Conservation (phyloP, 2,329 filamentous ascomycete genomes). For the Colletotrichum tofieldiae region DNA sequence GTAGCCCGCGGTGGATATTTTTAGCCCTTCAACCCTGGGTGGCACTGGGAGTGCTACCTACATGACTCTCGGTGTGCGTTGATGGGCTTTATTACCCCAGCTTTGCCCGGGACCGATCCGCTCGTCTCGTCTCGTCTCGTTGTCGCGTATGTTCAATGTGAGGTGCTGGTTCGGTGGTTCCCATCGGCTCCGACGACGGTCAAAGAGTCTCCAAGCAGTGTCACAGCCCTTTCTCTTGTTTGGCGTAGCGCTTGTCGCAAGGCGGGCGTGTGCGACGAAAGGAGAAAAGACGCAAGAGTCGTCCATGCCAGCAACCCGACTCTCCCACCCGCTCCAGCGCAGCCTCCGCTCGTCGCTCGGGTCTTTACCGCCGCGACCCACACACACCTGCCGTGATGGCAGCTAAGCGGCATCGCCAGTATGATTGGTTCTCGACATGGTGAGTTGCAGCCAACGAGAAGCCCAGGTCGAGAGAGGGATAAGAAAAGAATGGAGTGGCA, state of each 20-base stretch:
- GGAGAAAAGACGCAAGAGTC: slow-evolving; percentile 3
- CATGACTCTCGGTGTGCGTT: slow-evolving; percentile 12
- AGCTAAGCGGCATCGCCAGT: slow-evolving; percentile 19
- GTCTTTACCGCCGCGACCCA: slow-evolving; percentile 42
- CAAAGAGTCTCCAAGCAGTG: slow-evolving; percentile 18
- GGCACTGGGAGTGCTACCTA: slow-evolving; percentile 17
- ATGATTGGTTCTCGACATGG: slow-evolving; percentile 35
- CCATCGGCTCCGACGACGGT: slow-evolving; percentile 39
- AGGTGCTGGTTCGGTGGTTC: slow-evolving; percentile 22
- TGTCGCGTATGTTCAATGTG: slow-evolving; percentile 16
- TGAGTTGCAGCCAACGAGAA: slow-evolving; percentile 33
- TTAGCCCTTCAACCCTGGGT: slow-evolving; percentile 37
- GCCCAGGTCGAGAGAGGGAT: slow-evolving; percentile 18
- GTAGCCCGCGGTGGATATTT: slow-evolving; percentile 41
- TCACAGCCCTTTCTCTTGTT: slow-evolving; percentile 14
- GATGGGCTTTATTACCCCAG: slow-evolving; percentile 38
- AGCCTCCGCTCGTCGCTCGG: slow-evolving; percentile 29
- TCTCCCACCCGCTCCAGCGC: slow-evolving; percentile 25
- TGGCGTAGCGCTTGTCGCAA: slow-evolving; percentile 40
- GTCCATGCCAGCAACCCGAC: slow-evolving; percentile 18
- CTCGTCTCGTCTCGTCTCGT: slow-evolving; percentile 26
- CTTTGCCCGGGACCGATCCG: slow-evolving; percentile 40
- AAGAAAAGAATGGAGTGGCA: slow-evolving; percentile 28
- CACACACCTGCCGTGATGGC: slow-evolving; percentile 26
- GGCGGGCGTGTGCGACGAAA: slow-evolving; percentile 30